Evolutionary conservation across 352 stramenopile species (phyloP), one percentile per base, ranked within the genome.

Genomic region (Bremia lactucae): DNA sequence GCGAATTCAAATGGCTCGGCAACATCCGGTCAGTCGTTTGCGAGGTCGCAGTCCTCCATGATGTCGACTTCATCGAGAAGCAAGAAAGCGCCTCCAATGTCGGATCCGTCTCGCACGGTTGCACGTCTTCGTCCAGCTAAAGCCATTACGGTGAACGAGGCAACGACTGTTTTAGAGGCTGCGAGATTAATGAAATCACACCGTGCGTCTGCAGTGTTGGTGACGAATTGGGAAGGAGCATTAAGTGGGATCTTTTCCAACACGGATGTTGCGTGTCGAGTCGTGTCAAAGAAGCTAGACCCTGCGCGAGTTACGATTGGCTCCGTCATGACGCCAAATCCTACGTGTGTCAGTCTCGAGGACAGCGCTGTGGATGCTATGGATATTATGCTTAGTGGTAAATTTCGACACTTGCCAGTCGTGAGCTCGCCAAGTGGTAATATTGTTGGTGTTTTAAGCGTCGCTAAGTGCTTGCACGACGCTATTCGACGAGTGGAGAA

Each of bases 391-490:
- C 61, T 94, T 14, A 84, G 59, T 6, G 82, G 82, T 5, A 78
- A 75, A n/a, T 98, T 99, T 68, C 88, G 92, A 18, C 95, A 99
- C 51, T 69, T 99, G 29, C 96, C 96, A 15, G 96, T 99, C 0
- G 73, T 97, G 4, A 89, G 79, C 39, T 62, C 66, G 6, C 51
- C 75, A 25, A 79, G 59, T 16, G 83, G 79, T 6, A 77, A 72
- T 15, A 92, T 98, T 26, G 86, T 96, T 10, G 96, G 96, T 8
- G 49, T 98, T 8, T 68, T 99, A 8, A 97, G 98, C 49, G 97
- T 98, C 38, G 92, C 92, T 1, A 98, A 98, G 68, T 99, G 95
- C 47, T 59, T 99, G 38, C 95, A 98, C 60, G 95, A 98, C 71
- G 95, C 95, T 2, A 98, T 98, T 53, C 78, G 74, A n/a, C 95